phyloP scores from a whole-genome alignment of 2,329 filamentous ascomycete species.

The Domatiomyces globalis region DNA sequence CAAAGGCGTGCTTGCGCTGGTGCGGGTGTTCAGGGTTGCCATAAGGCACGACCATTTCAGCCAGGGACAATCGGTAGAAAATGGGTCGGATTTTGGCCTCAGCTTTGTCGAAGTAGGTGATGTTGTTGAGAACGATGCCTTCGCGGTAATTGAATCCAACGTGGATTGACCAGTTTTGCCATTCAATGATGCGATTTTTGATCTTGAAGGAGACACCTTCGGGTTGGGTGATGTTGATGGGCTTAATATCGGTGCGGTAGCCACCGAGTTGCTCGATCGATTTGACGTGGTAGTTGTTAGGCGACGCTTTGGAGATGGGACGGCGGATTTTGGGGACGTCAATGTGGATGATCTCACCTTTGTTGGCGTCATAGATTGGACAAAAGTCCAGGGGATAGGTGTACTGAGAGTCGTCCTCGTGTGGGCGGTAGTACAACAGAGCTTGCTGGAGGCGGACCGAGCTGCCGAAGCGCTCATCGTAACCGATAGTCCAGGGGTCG shows the following conservation, averaged over 20 bases:
- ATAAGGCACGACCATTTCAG: constrained; percentile 86
- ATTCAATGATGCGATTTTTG: constrained; percentile 58
- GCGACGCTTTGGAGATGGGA: constrained; percentile 54
- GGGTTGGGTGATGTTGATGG: constrained; percentile 74
- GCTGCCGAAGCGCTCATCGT: constrained; percentile 77
- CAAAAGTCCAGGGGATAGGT: constrained; percentile 87
- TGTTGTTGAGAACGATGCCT: constrained; percentile 79
- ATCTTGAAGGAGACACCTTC: constrained; percentile 79
- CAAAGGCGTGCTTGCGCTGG: constrained; percentile 35
- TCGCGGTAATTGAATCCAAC: constrained; percentile 92
- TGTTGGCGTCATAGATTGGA: constrained; percentile 75
- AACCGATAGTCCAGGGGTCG: constrained; percentile 92
- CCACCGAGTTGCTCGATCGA: constrained; percentile 60
- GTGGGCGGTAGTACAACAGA: constrained; percentile 85
- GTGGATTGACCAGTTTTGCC: constrained; percentile 91
- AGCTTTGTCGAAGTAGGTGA: constrained; percentile 70
- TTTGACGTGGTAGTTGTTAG: constrained; percentile 67
- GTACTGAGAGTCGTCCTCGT: constrained; percentile 78
- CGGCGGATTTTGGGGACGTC: constrained; percentile 67
- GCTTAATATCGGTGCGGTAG: constrained; percentile 66
- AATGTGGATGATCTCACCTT: constrained; percentile 64
- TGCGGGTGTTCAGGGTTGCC: constrained; percentile 37
- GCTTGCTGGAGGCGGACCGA: constrained; percentile 72
- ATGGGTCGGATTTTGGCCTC: constrained; percentile 54
- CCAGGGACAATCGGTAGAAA: constrained; percentile 78